Percentiles rank a stretch among this genome's conserved stretches.
Evolutionary conservation across 768 basidiomycete genomes (phyloP).

Genomic region (Hirschioporus abietinus): DNA sequence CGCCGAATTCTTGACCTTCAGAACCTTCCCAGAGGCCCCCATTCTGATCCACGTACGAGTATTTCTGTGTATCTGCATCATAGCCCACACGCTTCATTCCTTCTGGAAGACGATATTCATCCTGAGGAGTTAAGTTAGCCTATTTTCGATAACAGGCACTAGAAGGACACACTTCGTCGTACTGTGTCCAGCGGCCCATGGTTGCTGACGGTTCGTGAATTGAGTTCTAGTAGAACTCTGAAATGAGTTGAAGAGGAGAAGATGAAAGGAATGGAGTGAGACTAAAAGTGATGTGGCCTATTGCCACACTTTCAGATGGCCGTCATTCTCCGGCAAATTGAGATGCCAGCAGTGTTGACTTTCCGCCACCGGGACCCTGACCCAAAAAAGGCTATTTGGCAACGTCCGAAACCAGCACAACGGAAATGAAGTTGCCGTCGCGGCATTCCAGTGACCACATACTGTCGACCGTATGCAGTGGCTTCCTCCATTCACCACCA

Average conservation of each 20-base stretch:
- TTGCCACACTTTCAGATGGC: not conserved
- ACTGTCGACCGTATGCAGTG: too few relatives aligned
- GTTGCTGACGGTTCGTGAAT: not conserved
- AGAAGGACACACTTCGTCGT: slow-evolving; percentile 1
- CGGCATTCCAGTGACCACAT: too few relatives aligned
- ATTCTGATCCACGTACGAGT: slow-evolving; percentile 54
- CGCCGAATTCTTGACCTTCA: slow-evolving; percentile 59
- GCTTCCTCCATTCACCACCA: too few relatives aligned
- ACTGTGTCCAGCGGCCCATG: slow-evolving; percentile 5
- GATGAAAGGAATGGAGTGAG: not conserved
- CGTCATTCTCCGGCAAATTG: not conserved
- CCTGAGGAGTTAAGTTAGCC: slow-evolving; percentile 24
- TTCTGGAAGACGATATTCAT: slow-evolving; percentile 47
- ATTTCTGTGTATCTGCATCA: slow-evolving; percentile 63
- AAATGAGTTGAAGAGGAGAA: not conserved
- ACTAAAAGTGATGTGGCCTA: not conserved
- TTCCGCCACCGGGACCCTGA: too few relatives aligned
- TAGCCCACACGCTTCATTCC: slow-evolving; percentile 66
- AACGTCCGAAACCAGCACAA: too few relatives aligned
- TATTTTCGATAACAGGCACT: not conserved
- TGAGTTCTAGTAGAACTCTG: not conserved
- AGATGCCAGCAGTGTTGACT: too few relatives aligned
- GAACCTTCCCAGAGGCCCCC: slow-evolving; percentile 53
- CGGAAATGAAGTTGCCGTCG: too few relatives aligned
- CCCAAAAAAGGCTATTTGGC: too few relatives aligned